These are phyloP conservation scores for Salix suchowensis DNA, from an alignment of 345 rosid species.

Conservation along the genomic window DNA sequence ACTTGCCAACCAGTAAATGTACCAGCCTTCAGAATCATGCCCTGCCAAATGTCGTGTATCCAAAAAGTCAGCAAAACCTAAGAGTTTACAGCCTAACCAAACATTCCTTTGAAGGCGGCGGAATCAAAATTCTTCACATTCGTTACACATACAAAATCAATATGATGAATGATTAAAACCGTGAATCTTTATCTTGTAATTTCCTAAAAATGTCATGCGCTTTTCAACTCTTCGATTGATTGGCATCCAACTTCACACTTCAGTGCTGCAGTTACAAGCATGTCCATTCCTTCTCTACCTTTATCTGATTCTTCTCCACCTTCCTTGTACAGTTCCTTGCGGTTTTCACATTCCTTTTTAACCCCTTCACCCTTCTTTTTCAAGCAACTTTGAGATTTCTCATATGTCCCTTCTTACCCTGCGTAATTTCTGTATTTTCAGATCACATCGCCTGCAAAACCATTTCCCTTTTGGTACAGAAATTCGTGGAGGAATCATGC, in stretches of 20 bases:
- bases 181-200: background rate
- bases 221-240: constrained; percentile 20
- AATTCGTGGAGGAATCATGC: constrained; percentile 62
- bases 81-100: constrained; percentile 31
- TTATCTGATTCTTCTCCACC: constrained; percentile 29
- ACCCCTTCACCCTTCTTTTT: constrained; percentile 19
- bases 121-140: constrained; percentile 16
- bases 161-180: background rate
- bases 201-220: background rate
- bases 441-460: constrained; percentile 72
- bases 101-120: constrained; percentile 10
- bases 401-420: constrained; percentile 44
- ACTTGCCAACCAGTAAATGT: constrained; percentile 16
- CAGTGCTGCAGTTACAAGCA: constrained; percentile 79
- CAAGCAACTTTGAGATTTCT: constrained; percentile 26
- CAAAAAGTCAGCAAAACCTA: constrained; percentile 26
- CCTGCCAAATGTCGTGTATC: constrained; percentile 10
- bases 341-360: constrained; percentile 15
- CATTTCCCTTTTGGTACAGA: constrained; percentile 63
- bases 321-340: constrained; percentile 17
- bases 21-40: constrained; percentile 19
- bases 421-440: constrained; percentile 46
- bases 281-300: constrained; percentile 60
- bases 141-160: constrained; percentile 6
- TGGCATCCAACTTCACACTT: constrained; percentile 27